Evolutionary conservation across 2,329 filamentous ascomycete genomes (phyloP).

Genomic region (Paracoccidioides brasiliensis): DNA sequence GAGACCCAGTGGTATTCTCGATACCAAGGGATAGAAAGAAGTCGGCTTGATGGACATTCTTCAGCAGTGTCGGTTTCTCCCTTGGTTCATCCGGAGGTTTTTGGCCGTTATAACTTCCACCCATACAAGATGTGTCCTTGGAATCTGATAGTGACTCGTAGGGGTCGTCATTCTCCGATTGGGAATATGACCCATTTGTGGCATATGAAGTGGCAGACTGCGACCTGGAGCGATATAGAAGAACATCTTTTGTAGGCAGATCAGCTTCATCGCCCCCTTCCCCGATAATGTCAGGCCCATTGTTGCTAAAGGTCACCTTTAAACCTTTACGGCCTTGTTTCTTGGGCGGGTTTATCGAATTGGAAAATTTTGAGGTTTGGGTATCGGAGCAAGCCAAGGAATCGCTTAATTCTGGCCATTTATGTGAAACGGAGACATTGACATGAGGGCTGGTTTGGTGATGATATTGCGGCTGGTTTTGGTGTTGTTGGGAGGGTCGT

Average conservation of each 20-base stretch:
- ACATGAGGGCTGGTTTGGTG: conserved; percentile 18
- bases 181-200: conserved; percentile 3
- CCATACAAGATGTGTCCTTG: not conserved
- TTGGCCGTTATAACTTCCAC: not conserved
- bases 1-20: conserved; percentile 19
- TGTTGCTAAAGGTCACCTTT: conserved; percentile 59
- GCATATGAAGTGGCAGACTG: conserved; percentile 8
- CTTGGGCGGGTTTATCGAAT: conserved; percentile 17
- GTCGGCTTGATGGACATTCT: conserved; percentile 25
- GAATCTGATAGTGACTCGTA: not conserved
- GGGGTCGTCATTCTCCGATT: not conserved
- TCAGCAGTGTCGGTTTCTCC: conserved; percentile 20
- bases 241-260: conserved; percentile 55
- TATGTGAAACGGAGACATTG: conserved; percentile 22
- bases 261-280: conserved; percentile 82
- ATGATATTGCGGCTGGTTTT: conserved; percentile 2
- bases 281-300: conserved; percentile 68
- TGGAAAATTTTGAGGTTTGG: conserved; percentile 8
- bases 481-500: conserved; percentile 7
- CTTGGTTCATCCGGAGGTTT: conserved; percentile 8
- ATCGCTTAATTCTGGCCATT: conserved; percentile 22
- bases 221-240: conserved; percentile 9
- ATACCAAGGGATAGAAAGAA: conserved; percentile 23
- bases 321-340: conserved; percentile 50
- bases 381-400: conserved; percentile 9